Evolutionary conservation across 805 yeast genomes (phyloP), one percentile per base, ranked within the genome.

Genomic region (Starmerella davenportii): DNA sequence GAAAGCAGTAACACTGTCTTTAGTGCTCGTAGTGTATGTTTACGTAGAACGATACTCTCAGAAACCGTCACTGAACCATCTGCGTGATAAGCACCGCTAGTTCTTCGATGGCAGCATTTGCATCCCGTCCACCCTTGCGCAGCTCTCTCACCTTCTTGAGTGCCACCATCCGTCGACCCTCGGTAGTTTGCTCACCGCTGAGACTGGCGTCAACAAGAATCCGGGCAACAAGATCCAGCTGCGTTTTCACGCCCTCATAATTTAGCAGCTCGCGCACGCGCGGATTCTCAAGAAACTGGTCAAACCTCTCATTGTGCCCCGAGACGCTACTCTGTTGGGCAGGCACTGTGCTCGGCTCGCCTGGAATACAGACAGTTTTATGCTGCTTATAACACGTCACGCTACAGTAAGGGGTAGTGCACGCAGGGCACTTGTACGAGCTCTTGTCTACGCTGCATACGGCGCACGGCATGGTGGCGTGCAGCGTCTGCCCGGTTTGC

Each of bases 81-180:
- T n/a, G n/a, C n/a, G n/a, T n/a, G n/a, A n/a, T n/a, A n/a, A n/a
- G n/a, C n/a, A n/a, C 53, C 14, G 74, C 69, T 55, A 79, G 78
- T 47, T 78, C 87, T 52, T 79, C 85, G 3, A 80, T 72, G 19
- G 74, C 56, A 43, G 62, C 71, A 50, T 80, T 80, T 36, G 69
- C 70, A 46, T 79, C 81, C 0, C 62, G 39, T 0, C 93, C 93
- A 4, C 77, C 76, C 2, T 51, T 52, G 25, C 93, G 57, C 14
- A 80, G 57, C 38, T 70, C 72, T 5, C 70, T 62, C 8, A 80
- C 58, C 46, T 76, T 73, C 47, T 70, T 65, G 43, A 72, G 66
- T 2, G 79, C 79, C 11, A 76, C 64, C 20, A 69, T 75, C 19
- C 59, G 46, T 27, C 79, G 56, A 17, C 74, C 73, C 19, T 75